Conservation (phyloP, 495 filamentous ascomycete species). For the Penicillium verhagenii region DNA sequence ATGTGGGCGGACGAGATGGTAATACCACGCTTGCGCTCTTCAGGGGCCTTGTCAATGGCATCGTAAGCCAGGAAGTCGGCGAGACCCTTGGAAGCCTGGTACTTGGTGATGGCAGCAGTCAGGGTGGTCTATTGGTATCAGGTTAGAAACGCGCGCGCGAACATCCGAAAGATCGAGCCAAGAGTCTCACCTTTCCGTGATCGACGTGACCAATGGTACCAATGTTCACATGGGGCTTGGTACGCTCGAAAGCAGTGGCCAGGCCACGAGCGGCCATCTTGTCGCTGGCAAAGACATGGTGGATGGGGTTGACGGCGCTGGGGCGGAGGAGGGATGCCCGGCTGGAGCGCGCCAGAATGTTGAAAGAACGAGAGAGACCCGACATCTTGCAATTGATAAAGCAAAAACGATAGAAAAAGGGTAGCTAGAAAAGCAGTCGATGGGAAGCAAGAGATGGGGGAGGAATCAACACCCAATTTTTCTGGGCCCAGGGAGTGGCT, state of each 20-base stretch:
- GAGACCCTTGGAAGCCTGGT: slow-evolving; percentile 88
- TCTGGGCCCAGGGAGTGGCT: slow-evolving; percentile 27
- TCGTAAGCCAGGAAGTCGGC: slow-evolving; percentile 95
- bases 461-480: slow-evolving; percentile 44
- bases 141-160: slow-evolving; percentile 27
- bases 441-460: slow-evolving; percentile 24
- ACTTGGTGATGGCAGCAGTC: slow-evolving; percentile 97
- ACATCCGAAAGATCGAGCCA: slow-evolving; percentile 14
- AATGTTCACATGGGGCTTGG: slow-evolving; percentile 97
- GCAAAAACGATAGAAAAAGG: slow-evolving; percentile 33
- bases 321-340: slow-evolving; percentile 61
- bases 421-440: slow-evolving; percentile 36
- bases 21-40: slow-evolving; percentile 99
- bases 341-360: slow-evolving; percentile 68
- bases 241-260: slow-evolving; percentile 80
- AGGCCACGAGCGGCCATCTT: slow-evolving; percentile 68
- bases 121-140: slow-evolving; percentile 77
- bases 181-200: slow-evolving; percentile 83
- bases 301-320: slow-evolving; percentile 62
- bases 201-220: slow-evolving; percentile 99
- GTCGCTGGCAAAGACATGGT: slow-evolving; percentile 65
- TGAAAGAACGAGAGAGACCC: slow-evolving; percentile 60
- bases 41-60: slow-evolving; percentile 96
- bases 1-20: slow-evolving; percentile 98
- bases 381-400: slow-evolving; percentile 57